A percentile compares a stretch with the other conserved stretches of the same genome.
Evolutionary conservation across 495 filamentous ascomycete genomes (phyloP).

Genomic region (Neurospora sp.): DNA sequence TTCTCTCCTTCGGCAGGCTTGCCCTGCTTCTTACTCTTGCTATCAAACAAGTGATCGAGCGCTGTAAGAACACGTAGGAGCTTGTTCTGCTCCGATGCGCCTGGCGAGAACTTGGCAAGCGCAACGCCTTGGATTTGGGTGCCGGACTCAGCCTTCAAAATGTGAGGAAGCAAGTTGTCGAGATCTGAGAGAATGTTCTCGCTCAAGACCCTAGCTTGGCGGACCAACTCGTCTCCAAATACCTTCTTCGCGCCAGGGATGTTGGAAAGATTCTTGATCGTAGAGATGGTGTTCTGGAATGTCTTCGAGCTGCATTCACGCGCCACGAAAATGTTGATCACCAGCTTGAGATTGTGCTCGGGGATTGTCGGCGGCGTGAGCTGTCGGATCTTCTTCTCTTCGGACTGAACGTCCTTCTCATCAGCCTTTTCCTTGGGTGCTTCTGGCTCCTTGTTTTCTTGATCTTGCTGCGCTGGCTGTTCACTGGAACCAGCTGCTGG

Average conservation of each 20-base stretch:
- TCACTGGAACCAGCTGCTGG: constrained; percentile 5
- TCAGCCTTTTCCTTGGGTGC: constrained; percentile 43
- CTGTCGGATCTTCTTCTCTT: constrained; percentile 58
- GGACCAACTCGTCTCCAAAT: constrained; percentile 83
- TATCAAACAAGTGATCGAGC: constrained; percentile 89
- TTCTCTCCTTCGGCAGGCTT: constrained; percentile 44
- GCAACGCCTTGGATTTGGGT: constrained; percentile 93
- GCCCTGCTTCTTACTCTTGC: constrained; percentile 48
- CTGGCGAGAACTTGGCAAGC: constrained; percentile 88
- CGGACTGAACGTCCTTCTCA: constrained; percentile 3
- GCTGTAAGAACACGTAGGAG: constrained; percentile 87
- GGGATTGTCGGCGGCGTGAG: constrained; percentile 81
- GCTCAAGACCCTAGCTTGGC: constrained; percentile 73
- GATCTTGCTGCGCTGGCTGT: constrained; percentile 12
- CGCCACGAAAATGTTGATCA: constrained; percentile 91
- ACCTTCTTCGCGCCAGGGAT: constrained; percentile 83
- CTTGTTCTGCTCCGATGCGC: constrained; percentile 92
- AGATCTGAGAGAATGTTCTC: constrained; percentile 76
- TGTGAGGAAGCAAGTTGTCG: constrained; percentile 76
- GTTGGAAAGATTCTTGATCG: constrained; percentile 92
- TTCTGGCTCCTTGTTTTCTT: constrained; percentile 18
- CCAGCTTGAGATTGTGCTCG: constrained; percentile 77
- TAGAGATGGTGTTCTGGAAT: constrained; percentile 90
- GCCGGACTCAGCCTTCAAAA: constrained; percentile 73
- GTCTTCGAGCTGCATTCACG: constrained; percentile 95